Base-by-base conservation (phyloP, 768 basidiomycete species). In the Coprinopsis cinerea region DNA sequence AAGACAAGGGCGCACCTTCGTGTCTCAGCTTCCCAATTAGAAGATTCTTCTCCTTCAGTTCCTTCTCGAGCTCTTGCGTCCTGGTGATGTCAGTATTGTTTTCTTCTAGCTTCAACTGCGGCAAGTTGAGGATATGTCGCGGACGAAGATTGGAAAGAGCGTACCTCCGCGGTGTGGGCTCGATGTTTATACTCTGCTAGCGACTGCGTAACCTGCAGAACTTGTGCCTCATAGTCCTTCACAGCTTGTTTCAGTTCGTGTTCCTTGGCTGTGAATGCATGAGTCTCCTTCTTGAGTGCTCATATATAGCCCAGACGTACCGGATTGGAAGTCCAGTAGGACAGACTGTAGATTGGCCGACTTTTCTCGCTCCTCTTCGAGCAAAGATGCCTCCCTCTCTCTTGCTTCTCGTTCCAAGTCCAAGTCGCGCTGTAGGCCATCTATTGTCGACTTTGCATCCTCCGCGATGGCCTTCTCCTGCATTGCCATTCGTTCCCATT, bases 11-110 rank as follows among this genome's bases (percentile, higher is more conserved):
- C 71, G 27, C 54, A 93, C 94, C 82, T 78, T 99, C 95, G 59
- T 98, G 95, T 41, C 94, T 79, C 50, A 97, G 74, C 65, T 98
- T 98, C 41, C 86, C 88, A n/a, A 96, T 89, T 11, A 96, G 75
- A n/a, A 90, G 69, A 49, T 83, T 86, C 77, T 99, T 98, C 66
- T 98, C 95, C 66, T 92, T 96, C 42, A 96, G 74, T 59, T 98
- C 92, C 62, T 86, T 86, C 64, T 94, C 88, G 2, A 98, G 70
- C 39, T 83, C 80, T 36, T 80, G 76, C 3, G 86, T 83, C 35
- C 80, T 76, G 1, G 80, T 74, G 1, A 79, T 78, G 61, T 82
- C 84, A 3, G 77, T 76, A 28, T 81, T 74, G 3, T 82, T 76
- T 53, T 92, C 89, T 52, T 90, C 82, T 22, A 97, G 67, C 63